Evolutionary conservation across 2,329 filamentous ascomycete species (phyloP).

Genomic region (Fusarium musae): DNA sequence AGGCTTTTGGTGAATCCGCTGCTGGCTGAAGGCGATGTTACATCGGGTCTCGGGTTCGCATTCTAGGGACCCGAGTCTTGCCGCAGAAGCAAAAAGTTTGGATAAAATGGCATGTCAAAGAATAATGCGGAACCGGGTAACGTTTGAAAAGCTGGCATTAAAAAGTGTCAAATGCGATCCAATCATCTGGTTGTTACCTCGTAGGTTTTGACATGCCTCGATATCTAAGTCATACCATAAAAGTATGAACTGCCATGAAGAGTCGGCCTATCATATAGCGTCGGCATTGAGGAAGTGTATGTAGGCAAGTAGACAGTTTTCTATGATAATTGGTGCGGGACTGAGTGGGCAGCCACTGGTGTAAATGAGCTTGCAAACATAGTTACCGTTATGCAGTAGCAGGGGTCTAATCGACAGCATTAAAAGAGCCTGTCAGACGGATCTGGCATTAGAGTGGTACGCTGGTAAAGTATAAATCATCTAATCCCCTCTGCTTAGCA

Average conservation of each 20-base stretch:
- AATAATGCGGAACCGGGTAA: neutral
- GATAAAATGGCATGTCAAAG: neutral
- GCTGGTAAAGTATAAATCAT: neutral
- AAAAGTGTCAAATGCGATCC: accelerated
- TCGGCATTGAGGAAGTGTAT: neutral
- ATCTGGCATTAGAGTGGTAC: neutral
- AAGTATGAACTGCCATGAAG: too few species aligned
- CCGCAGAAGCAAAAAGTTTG: neutral
- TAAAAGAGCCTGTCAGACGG: neutral
- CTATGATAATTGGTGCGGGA: neutral
- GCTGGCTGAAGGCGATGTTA: neutral
- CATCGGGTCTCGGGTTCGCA: neutral
- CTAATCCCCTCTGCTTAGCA: neutral
- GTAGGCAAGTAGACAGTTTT: too few species aligned
- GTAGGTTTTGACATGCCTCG: neutral
- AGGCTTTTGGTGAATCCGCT: neutral
- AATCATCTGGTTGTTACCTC: accelerated
- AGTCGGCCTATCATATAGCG: too few species aligned
- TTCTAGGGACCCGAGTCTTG: neutral
- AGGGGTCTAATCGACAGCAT: neutral
- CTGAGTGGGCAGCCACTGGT: neutral
- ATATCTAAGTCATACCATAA: neutral
- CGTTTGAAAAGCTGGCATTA: neutral
- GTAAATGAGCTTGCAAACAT: too few species aligned
- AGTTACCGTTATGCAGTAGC: too few species aligned